Evolutionary conservation across 2,329 filamentous ascomycete genomes (phyloP), one percentile per base, ranked within the genome.

Genomic region (Fusarium euwallaceae): DNA sequence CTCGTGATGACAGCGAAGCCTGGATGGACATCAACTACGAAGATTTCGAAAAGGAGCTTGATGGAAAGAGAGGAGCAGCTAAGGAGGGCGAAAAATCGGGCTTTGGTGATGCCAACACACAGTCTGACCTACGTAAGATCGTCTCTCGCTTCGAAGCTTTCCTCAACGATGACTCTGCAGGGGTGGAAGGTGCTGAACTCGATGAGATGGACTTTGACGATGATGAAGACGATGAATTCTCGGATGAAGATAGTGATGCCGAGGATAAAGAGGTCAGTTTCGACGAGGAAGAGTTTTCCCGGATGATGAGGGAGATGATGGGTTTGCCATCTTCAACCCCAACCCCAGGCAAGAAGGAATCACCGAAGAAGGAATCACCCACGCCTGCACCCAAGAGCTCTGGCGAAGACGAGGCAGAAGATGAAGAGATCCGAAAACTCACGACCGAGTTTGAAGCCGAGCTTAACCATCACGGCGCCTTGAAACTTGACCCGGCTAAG

Each of bases 141-240:
- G 97, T 99, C 1, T 93, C 94, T 56, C 91, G 95, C n/a, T 98
- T 99, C 79, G 95, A 98, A 79, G 88, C 93, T 14, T 98, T 99
- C 77, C 83, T 99, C 55, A 94, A 97, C 66, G 94, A 98, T 77
- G 93, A 97, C 12, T 89, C 88, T 55, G 95, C 95, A 1, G 95
- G 94, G 1, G 82, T 92, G 7, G 95, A 97, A 56, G 96, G 95
- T 0, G 94, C 92, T 0, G 91, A 94, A 69, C 82, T 94, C 14
- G 87, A 89, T 70, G 92, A 94, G 11, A 94, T 94, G 88, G 93
- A 94, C 69, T 83, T 88, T 17, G 92, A 93, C 70, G 87, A 91
- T 51, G 87, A 89, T 14, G 85, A 86, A 20, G 82, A 86, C 11
- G 84, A 87, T 3, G 84, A 88, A 7, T 85, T 87, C 12, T 87